These are phyloP conservation scores for Cafeteria roenbergensis DNA, from an alignment of 108 stramenopile genomes.

Conservation along the genomic window DNA sequence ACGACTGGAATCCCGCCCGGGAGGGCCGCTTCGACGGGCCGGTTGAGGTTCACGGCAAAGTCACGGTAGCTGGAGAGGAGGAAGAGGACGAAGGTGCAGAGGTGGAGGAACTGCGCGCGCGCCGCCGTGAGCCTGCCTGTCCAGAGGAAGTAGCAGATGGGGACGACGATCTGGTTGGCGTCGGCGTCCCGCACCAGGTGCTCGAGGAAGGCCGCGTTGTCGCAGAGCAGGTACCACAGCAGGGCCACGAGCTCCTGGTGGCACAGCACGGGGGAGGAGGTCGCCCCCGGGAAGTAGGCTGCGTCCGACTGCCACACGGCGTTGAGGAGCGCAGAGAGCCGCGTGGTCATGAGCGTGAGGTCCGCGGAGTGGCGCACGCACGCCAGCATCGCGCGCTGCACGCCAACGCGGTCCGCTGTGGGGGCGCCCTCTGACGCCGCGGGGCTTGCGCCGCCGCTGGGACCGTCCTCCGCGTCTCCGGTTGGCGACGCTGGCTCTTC, in stretches of 20 bases:
- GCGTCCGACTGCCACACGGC: no score
- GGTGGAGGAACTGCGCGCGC: slow-evolving; percentile 75
- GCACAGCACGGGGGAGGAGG: no score
- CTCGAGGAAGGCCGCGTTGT: slow-evolving; percentile 74
- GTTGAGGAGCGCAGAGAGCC: no score
- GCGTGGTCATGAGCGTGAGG: no score
- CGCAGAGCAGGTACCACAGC: slow-evolving; percentile 87
- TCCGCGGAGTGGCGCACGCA: no score
- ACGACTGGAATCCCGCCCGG: slow-evolving; percentile 71
- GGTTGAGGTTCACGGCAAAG: slow-evolving; percentile 85
- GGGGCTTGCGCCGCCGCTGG: no score
- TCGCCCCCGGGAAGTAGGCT: no score
- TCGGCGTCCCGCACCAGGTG: slow-evolving; percentile 21
- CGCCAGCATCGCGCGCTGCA: no score
- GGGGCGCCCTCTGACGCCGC: no score
- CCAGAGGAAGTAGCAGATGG: slow-evolving; percentile 82
- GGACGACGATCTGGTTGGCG: slow-evolving; percentile 65
- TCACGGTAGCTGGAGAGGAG: slow-evolving; percentile 79
- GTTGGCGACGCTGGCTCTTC: no score
- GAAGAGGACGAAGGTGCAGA: slow-evolving; percentile 84
- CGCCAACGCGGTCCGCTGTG: no score
- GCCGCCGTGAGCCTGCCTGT: slow-evolving; percentile 53
- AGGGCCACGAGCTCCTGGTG: slow-evolving; percentile 84
- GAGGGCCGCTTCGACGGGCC: slow-evolving; percentile 58
- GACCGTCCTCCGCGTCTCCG: no score